Conservation (phyloP, 2,329 filamentous ascomycete genomes). For the Plectosphaerella cucumerina region DNA sequence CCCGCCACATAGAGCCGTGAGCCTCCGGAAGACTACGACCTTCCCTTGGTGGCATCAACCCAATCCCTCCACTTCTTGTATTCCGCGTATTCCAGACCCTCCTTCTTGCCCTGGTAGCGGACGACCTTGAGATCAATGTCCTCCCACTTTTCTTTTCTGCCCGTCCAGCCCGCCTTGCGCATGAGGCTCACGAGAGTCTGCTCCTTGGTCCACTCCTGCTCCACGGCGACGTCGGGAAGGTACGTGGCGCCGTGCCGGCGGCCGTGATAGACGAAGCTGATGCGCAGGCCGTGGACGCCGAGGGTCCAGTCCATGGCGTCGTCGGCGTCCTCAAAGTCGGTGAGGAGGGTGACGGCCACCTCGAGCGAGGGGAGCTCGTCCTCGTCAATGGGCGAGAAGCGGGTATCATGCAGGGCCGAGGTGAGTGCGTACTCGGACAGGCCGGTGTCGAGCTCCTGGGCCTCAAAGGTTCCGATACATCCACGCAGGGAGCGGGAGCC, state of each 20-base stretch:
- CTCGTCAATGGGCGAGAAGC: conserved; percentile 52
- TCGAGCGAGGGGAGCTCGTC: conserved; percentile 54
- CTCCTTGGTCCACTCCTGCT: conserved; percentile 95
- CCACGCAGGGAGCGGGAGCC: conserved; percentile 72
- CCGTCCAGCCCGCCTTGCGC: conserved; percentile 90
- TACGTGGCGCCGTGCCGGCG: conserved; percentile 82
- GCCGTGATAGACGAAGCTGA: conserved; percentile 73
- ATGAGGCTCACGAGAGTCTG: conserved; percentile 87
- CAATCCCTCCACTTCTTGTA: conserved; percentile 79
- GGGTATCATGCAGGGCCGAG: conserved; percentile 62
- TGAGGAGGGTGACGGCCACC: conserved; percentile 76
- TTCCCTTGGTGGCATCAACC: conserved; percentile 39
- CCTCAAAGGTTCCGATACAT: conserved; percentile 93
- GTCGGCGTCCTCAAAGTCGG: conserved; percentile 73
- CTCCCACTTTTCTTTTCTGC: conserved; percentile 73
- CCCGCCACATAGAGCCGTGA: too few species aligned
- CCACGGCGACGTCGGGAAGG: conserved; percentile 82
- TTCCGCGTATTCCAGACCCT: conserved; percentile 64
- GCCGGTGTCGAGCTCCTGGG: conserved; percentile 67
- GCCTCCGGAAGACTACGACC: too few species aligned
- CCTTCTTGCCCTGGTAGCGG: conserved; percentile 82
- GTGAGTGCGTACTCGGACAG: conserved; percentile 78
- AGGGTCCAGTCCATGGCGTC: conserved; percentile 81
- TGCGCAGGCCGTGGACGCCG: conserved; percentile 80
- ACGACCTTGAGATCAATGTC: conserved; percentile 75